phyloP scores from a whole-genome alignment of 257 asterid genomes.

The Jacaranda mimosifolia region DNA sequence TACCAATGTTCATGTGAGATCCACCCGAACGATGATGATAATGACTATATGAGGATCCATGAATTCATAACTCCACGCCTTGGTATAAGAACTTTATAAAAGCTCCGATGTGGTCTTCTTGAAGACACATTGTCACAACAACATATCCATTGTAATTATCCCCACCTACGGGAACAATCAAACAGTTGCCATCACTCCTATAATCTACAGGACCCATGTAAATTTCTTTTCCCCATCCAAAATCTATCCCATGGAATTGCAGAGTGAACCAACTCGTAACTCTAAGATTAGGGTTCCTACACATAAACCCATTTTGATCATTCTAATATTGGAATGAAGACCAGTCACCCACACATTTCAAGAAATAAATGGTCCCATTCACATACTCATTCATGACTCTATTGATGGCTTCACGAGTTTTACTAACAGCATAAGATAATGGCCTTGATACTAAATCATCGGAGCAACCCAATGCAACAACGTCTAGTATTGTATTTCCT shows the following conservation, averaged over 20 bases:
- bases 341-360: constrained; percentile 34
- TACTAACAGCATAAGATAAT: constrained; percentile 27
- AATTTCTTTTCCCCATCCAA: constrained; percentile 51
- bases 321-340: constrained; percentile 21
- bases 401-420: constrained; percentile 28
- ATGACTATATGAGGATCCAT: too few species aligned
- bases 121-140: constrained; percentile 33
- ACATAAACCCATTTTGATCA: background rate
- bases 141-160: constrained; percentile 36
- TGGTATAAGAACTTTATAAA: constrained; percentile 41
- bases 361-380: constrained; percentile 17
- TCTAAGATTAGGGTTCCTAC: constrained; percentile 47
- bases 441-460: constrained; percentile 37
- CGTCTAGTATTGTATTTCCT: constrained; percentile 41
- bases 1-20: too few species aligned
- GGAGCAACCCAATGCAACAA: constrained; percentile 5
- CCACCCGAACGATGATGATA: too few species aligned
- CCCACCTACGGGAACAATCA: constrained; percentile 10
- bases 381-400: constrained; percentile 36
- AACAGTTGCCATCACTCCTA: constrained; percentile 37
- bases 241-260: constrained; percentile 33
- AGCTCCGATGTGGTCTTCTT: constrained; percentile 33
- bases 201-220: constrained; percentile 36
- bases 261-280: constrained; percentile 38
- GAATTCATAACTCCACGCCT: background rate